Evolutionary conservation across 108 stramenopile species (phyloP).

Genomic region (Nitzschia inconspicua): DNA sequence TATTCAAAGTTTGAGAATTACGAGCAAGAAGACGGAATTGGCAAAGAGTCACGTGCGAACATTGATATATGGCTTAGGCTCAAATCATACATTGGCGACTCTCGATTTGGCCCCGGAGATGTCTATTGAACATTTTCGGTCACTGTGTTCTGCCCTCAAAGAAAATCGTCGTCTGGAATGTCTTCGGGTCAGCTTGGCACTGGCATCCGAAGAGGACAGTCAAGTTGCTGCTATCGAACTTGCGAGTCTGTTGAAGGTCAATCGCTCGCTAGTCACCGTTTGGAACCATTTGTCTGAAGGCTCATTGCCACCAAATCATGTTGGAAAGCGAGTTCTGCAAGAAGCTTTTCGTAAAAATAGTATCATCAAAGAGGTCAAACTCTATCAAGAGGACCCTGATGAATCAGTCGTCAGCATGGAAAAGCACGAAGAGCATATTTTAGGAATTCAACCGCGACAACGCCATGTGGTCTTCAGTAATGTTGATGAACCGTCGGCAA

Average conservation of each 20-base stretch:
- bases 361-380: neutral
- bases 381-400: constrained; percentile 13
- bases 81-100: neutral
- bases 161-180: constrained; percentile 1
- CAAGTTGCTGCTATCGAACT: constrained; percentile 7
- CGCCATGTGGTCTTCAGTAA: no score
- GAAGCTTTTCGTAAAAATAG: constrained; percentile 5
- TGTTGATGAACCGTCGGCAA: no score
- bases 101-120: constrained; percentile 12
- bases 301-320: neutral
- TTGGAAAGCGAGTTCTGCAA: neutral
- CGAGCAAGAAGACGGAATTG: neutral
- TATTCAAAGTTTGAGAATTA: neutral
- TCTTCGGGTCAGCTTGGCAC: neutral
- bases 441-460: no score
- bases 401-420: no score
- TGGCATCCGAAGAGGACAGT: neutral
- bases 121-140: neutral
- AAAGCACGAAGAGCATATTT: no score
- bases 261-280: neutral
- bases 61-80: neutral
- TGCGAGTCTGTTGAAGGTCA: constrained; percentile 5
- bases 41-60: constrained; percentile 2
- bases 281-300: constrained; percentile 3
- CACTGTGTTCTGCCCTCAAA: neutral